Conservation (phyloP, 495 filamentous ascomycete species). For the Tuber indicum region DNA sequence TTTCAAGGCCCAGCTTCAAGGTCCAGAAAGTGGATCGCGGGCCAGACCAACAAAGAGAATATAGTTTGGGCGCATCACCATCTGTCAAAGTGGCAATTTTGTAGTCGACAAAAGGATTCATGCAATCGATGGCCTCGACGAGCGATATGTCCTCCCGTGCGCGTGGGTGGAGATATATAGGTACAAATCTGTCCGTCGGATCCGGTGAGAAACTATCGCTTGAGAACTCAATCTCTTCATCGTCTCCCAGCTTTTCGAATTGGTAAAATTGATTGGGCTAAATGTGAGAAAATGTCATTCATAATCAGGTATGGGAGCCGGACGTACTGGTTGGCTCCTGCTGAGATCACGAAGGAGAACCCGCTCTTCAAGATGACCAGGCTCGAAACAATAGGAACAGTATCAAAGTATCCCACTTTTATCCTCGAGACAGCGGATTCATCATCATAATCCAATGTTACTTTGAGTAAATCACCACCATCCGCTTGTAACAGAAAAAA, state of each 20-base stretch:
- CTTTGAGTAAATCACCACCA: constrained; percentile 95
- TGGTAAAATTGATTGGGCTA: constrained; percentile 69
- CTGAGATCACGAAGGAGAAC: constrained; percentile 86
- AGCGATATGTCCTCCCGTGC: constrained; percentile 72
- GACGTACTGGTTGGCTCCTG: constrained; percentile 70
- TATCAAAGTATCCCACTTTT: constrained; percentile 97
- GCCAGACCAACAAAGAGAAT: constrained; percentile 79
- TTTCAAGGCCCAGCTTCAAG: constrained; percentile 84
- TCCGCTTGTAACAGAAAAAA: constrained; percentile 95
- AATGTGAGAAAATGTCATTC: constrained; percentile 13
- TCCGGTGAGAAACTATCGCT: constrained; percentile 79
- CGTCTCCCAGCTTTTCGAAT: constrained; percentile 93
- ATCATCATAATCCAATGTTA: constrained; percentile 89
- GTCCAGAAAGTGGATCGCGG: constrained; percentile 84
- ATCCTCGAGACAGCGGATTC: constrained; percentile 68
- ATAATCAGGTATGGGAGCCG: background rate
- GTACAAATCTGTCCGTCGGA: constrained; percentile 57
- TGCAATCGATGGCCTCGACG: constrained; percentile 75
- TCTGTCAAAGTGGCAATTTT: constrained; percentile 80
- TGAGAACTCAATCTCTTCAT: constrained; percentile 75
- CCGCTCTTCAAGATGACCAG: constrained; percentile 92
- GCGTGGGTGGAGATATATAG: constrained; percentile 77
- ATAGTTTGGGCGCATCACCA: constrained; percentile 95
- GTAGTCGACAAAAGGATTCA: constrained; percentile 86
- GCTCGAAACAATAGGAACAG: constrained; percentile 76